Evolutionary conservation across 495 filamentous ascomycete genomes (phyloP), one percentile per base, ranked within the genome.

Genomic region (Aspergillus cristatus): DNA sequence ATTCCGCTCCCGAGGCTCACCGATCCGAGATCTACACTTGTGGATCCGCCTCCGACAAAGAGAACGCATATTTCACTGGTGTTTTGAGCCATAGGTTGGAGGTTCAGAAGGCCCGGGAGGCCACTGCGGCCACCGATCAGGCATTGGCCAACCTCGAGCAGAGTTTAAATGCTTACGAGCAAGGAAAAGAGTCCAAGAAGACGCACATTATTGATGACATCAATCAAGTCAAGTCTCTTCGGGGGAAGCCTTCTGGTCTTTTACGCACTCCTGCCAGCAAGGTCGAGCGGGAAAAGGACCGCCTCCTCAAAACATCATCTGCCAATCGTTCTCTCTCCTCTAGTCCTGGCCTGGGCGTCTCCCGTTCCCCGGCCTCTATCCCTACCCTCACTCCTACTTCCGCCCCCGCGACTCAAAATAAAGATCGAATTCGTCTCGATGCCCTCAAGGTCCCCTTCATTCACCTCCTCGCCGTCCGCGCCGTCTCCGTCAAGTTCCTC

Each of bases 391-490:
- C 55, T 35, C 63, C 59, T 2, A 69, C 68, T 35, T 64, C 62
- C 13, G 73, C 67, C 15, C 74, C 78, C 2, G 45, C 65, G 12
- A 71, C 70, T 7, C 71, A 75, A 47, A 72, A 51, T 38, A 77
- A 54, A 55, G 70, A 57, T 46, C 63, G 46, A 65, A 68, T 57
- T 62, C 75, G 55, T 53, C 68, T 56, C 49, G 74, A 57, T 51
- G 74, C 61, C 18, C 55, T 74, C 37, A 69, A 68, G 38, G 55
- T 57, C 16, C 72, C 79, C n/a, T 67, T 87, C 14, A 76, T 86
- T 18, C 84, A 89, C 62, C 71, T 85, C 26, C 70, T 89, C 32
- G 84, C 84, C 15, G 59, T 76, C 14, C 67, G 71, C 33, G 73
- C 79, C 6, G 68, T 75, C 22, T 68, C 76, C 7, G 65, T 68